Base-by-base conservation (phyloP, 2,329 filamentous ascomycete genomes). In the Xylariaceae sp. region DNA sequence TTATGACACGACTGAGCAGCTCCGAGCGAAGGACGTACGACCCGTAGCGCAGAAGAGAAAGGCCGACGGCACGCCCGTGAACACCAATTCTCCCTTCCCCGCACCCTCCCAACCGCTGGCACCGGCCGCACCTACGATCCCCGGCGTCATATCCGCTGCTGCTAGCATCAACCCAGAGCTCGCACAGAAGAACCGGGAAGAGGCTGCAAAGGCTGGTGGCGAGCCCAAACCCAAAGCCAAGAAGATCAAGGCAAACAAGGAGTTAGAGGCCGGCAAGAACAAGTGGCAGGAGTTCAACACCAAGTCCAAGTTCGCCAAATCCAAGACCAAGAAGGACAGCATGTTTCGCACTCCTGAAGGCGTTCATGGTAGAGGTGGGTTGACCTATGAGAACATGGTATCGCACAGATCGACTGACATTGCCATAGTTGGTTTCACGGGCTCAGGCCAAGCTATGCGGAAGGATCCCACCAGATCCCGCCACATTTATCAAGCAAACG, bases 341-440 rank as follows among this genome's bases (percentile, higher is more conserved):
- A 95, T 95, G 89, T 95, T 95, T 58, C 80, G 89, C 29, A 95
- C 89, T 3, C 87, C 88, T 0, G 88, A 94, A 19, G 81, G 86
- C 40, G 74, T 92, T 16, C 76, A 86, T 51, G 89, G 84, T 37
- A 77, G 88, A 82, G 89, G 89, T 94, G 65, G 47, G 72, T 44
- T 21, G 5, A 5, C 15, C 33, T 17, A 27, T n/a, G 16, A 11
- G 18, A n/a, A n/a, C 14, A 16, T 32, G 24, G 19, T 33, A 22
- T 30, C 30, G n/a, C 10, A 19, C 26, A n/a, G n/a, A n/a, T n/a
- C n/a, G n/a, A 34, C 57, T 61, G 50, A 64, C 52, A 34, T 44
- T 32, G 19, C 19, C 30, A 5, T 46, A 95, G 92, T 98, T 53
- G 92, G 92, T 21, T 95, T 98, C 55, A 94, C 87, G 7, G 92